Evolutionary conservation across 2,329 filamentous ascomycete species (phyloP).

Genomic region (Geosmithia morbida): DNA sequence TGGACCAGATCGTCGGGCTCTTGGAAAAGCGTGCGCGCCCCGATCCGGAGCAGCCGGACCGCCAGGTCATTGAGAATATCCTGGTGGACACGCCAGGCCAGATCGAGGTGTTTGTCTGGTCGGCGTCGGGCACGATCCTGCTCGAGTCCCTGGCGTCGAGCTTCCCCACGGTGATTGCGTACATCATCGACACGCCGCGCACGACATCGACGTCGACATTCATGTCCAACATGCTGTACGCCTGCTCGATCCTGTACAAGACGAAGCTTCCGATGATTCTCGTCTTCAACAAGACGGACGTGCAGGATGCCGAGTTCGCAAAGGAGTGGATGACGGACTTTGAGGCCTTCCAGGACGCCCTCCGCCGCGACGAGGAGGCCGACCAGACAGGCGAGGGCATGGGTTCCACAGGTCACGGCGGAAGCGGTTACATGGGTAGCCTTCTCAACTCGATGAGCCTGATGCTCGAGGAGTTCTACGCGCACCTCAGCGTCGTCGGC

Average conservation of each 20-base stretch:
- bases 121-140: slow-evolving; percentile 83
- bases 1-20: slow-evolving; percentile 82
- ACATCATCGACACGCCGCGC: slow-evolving; percentile 92
- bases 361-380: slow-evolving; percentile 64
- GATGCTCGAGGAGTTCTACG: slow-evolving; percentile 95
- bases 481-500: slow-evolving; percentile 80
- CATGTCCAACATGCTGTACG: slow-evolving; percentile 99
- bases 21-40: slow-evolving; percentile 67
- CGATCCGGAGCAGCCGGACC: slow-evolving; percentile 28
- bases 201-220: slow-evolving; percentile 91
- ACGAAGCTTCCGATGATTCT: slow-evolving; percentile 97
- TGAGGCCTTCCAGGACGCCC: slow-evolving; percentile 80
- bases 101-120: slow-evolving; percentile 99
- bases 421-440: slow-evolving; percentile 92
- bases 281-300: slow-evolving; percentile 98
- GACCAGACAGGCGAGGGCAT: slow-evolving; percentile 65
- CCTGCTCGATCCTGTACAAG: slow-evolving; percentile 97
- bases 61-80: slow-evolving; percentile 64
- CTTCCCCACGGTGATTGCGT: slow-evolving; percentile 94
- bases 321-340: slow-evolving; percentile 99
- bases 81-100: slow-evolving; percentile 92
- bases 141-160: slow-evolving; percentile 84
- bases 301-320: slow-evolving; percentile 78
- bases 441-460: slow-evolving; percentile 95
- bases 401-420: slow-evolving; percentile 45